Conservation (phyloP, 1,139 yeast species). For the Hyphopichia khmerensis region DNA sequence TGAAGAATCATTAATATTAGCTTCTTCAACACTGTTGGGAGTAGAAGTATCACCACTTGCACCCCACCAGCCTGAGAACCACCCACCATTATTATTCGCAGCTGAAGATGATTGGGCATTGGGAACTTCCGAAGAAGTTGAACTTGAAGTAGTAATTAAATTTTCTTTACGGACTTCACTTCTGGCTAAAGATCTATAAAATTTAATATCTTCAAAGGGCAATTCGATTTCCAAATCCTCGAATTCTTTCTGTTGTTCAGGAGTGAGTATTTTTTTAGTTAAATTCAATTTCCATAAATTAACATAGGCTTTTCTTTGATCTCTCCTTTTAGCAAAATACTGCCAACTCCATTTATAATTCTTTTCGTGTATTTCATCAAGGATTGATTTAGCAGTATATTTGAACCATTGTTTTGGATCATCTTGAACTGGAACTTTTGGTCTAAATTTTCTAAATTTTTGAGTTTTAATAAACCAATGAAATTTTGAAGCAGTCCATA, state of each 20-base stretch:
- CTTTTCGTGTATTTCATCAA: conserved; percentile 76
- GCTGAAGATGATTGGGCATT: not conserved
- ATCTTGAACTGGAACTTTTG: conserved; percentile 56
- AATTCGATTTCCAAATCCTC: conserved; percentile 58
- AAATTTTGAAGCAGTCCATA: conserved; percentile 80
- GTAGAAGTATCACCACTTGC: conserved; percentile 14
- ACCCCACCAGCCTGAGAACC: conserved; percentile 66
- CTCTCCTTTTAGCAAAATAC: conserved; percentile 66
- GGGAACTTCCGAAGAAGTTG: not conserved
- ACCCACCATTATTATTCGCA: conserved; percentile 15
- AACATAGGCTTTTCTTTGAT: conserved; percentile 70
- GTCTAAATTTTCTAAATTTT: conserved; percentile 71
- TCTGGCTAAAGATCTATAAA: conserved; percentile 81
- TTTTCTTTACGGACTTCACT: conserved; percentile 61
- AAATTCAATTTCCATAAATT: conserved; percentile 60
- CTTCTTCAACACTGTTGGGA: conserved; percentile 7
- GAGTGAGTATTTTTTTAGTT: conserved; percentile 27
- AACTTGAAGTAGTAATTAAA: conserved; percentile 7
- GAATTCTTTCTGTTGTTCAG: conserved; percentile 40
- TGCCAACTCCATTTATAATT: conserved; percentile 91
- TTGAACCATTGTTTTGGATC: conserved; percentile 80
- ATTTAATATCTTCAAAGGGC: conserved; percentile 74
- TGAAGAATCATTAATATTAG: conserved; percentile 16
- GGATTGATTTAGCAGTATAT: conserved; percentile 73
- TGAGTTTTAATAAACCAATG: conserved; percentile 77